Base-by-base conservation (phyloP, 1,284 basidiomycete genomes). In the Bjerkandera adusta region DNA sequence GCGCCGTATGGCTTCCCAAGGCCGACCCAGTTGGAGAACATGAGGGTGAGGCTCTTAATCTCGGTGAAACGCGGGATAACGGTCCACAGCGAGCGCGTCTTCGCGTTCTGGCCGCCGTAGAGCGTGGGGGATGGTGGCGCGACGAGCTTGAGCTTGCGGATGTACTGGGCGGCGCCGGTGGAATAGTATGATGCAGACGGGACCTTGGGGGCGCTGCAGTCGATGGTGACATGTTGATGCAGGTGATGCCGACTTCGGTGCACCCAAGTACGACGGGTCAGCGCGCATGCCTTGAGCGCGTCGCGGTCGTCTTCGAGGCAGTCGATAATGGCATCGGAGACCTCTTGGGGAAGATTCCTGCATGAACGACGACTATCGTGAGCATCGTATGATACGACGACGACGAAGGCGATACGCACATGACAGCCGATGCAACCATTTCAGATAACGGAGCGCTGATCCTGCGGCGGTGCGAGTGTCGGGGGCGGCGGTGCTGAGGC, bases 311-410 rank as follows among this genome's bases (percentile, higher is more conserved):
- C 30, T 8, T 35, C 18, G 4, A 53, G 46, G 32, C 29, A 40
- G 48, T 53, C 51, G 33, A 53, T 53, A 38, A 53, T 45, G 29
- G 38, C n/a, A 24, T 53, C 51, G 36, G 45, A 35, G 40, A 53
- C 41, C 33, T 53, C 51, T 36, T 43, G 40, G 10, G 49, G 49
- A 25, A 51, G 38, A 15, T 42, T 27, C 24, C n/a, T n/a, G n/a
- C n/a, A n/a, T n/a, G n/a, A n/a, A n/a, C n/a, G n/a, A n/a, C n/a
- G n/a, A n/a, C n/a, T n/a, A n/a, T n/a, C n/a, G n/a, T n/a, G n/a
- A n/a, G n/a, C n/a, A n/a, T n/a, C n/a, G n/a, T n/a, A n/a, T n/a
- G n/a, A n/a, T n/a, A n/a, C n/a, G n/a, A n/a, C n/a, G n/a, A n/a
- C n/a, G n/a, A n/a, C n/a, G n/a, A n/a, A n/a, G n/a, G n/a, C n/a